phyloP scores from a whole-genome alignment of 805 yeast genomes.

The Nakazawaea laoshanensis region DNA sequence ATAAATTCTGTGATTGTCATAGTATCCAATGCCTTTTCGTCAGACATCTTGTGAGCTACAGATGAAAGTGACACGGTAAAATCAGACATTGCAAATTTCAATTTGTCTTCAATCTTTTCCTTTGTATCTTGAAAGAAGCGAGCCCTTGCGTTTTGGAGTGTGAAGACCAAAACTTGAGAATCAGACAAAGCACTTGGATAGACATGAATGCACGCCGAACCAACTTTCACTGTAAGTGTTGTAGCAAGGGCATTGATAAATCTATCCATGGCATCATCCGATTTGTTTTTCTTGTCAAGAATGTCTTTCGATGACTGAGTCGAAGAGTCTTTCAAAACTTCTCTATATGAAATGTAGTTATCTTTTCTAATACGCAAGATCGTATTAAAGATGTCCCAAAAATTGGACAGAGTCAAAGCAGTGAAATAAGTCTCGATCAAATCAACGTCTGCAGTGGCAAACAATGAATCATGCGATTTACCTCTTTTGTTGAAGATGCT shows the following conservation, averaged over 20 bases:
- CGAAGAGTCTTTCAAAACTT: slow-evolving; percentile 59
- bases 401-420: slow-evolving; percentile 77
- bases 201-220: slow-evolving; percentile 49
- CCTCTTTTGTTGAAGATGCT: slow-evolving; percentile 66
- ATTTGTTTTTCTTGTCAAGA: slow-evolving; percentile 12
- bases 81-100: slow-evolving; percentile 55
- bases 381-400: slow-evolving; percentile 70
- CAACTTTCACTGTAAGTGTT: slow-evolving; percentile 53
- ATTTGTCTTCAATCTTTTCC: slow-evolving; percentile 39
- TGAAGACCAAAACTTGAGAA: slow-evolving; percentile 60
- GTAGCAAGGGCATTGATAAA: slow-evolving; percentile 47
- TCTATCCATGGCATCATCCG: slow-evolving; percentile 15
- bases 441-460: slow-evolving; percentile 39
- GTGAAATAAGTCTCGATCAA: slow-evolving; percentile 61
- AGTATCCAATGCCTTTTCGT: slow-evolving; percentile 31
- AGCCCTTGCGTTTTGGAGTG: slow-evolving; percentile 46
- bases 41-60: slow-evolving; percentile 40
- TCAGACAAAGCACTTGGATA: slow-evolving; percentile 83
- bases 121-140: slow-evolving; percentile 41
- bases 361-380: slow-evolving; percentile 67
- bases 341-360: slow-evolving; percentile 61
- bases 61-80: slow-evolving; percentile 61
- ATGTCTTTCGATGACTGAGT: slow-evolving; percentile 11
- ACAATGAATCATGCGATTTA: slow-evolving; percentile 48
- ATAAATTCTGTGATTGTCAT: slow-evolving; percentile 50